Percentiles rank a stretch among this genome's conserved stretches.
Evolutionary conservation across 2,329 filamentous ascomycete species (phyloP).

Genomic region (Rutstroemia sp.): DNA sequence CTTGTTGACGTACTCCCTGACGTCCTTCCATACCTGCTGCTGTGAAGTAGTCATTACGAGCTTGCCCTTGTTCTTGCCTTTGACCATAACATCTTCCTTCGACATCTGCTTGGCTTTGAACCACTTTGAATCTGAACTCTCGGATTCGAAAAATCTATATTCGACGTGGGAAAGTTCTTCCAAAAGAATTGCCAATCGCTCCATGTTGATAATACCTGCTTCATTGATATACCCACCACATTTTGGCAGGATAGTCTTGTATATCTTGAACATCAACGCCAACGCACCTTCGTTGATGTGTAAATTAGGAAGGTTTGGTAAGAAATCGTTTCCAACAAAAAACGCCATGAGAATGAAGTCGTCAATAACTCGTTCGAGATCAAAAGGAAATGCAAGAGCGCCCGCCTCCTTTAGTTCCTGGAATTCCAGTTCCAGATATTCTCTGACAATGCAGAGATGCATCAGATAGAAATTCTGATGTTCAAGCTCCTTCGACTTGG

Average conservation of each 20-base stretch:
- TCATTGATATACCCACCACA: slow-evolving; percentile 96
- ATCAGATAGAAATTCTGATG: slow-evolving; percentile 98
- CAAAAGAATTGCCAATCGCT: slow-evolving; percentile 68
- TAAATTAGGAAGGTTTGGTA: slow-evolving; percentile 89
- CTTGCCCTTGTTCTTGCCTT: slow-evolving; percentile 54
- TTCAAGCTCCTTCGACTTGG: slow-evolving; percentile 91
- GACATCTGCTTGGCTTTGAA: slow-evolving; percentile 77
- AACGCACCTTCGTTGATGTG: slow-evolving; percentile 98
- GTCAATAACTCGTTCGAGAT: slow-evolving; percentile 94
- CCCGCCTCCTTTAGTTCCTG: slow-evolving; percentile 78
- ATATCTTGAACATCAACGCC: slow-evolving; percentile 94
- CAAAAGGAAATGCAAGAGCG: slow-evolving; percentile 68
- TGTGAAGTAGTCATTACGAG: slow-evolving; percentile 72
- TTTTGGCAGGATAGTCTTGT: slow-evolving; percentile 82
- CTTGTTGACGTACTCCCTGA: slow-evolving; percentile 76
- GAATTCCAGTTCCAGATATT: slow-evolving; percentile 95
- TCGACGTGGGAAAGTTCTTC: slow-evolving; percentile 84
- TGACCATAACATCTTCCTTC: slow-evolving; percentile 58
- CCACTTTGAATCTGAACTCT: slow-evolving; percentile 85
- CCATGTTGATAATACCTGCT: slow-evolving; percentile 81
- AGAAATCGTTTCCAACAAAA: slow-evolving; percentile 98
- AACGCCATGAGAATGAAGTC: slow-evolving; percentile 99
- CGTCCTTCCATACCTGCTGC: slow-evolving; percentile 71
- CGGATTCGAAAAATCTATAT: slow-evolving; percentile 84
- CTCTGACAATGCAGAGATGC: slow-evolving; percentile 93